A percentile compares a stretch with the other conserved stretches of the same genome.
Evolutionary conservation across 2,329 filamentous ascomycete species (phyloP).

Genomic region (Fusarium scirpi): DNA sequence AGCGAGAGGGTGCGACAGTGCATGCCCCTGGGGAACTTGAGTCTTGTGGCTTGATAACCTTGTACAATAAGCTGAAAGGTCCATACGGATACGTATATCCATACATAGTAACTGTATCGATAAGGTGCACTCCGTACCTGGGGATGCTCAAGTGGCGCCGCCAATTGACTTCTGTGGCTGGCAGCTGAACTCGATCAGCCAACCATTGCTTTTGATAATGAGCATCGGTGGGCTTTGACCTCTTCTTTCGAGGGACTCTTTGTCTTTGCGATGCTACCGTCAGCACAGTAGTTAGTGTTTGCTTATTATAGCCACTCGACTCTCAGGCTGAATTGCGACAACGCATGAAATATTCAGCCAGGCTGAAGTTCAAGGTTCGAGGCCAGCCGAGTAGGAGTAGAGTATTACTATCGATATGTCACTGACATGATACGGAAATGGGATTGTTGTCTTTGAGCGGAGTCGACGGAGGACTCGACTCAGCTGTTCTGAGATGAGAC

Average conservation of each 20-base stretch:
- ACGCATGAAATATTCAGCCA: constrained; percentile 2
- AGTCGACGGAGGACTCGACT: constrained; percentile 7
- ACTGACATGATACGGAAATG: constrained; percentile 23
- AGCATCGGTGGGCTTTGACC: constrained; percentile 27
- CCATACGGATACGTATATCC: neutral
- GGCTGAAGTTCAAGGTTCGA: neutral
- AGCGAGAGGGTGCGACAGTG: neutral
- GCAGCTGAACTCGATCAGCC: constrained; percentile 13
- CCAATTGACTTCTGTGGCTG: constrained; percentile 24
- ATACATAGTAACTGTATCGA: neutral
- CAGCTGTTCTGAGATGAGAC: constrained; percentile 1
- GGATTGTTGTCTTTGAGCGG: constrained; percentile 4
- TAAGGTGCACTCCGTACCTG: neutral
- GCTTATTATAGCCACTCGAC: neutral
- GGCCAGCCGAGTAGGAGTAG: neutral
- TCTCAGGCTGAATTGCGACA: constrained; percentile 19
- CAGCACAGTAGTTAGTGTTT: constrained; percentile 4
- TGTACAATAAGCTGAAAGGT: constrained; percentile 12
- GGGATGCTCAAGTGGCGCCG: constrained; percentile 17
- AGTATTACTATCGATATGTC: constrained; percentile 17
- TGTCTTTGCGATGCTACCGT: constrained; percentile 15
- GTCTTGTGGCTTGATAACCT: constrained; percentile 36
- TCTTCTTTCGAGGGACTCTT: constrained; percentile 7
- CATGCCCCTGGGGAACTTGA: constrained; percentile 20
- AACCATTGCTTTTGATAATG: constrained; percentile 13